Evolutionary conservation across 2,329 filamentous ascomycete species (phyloP).

Genomic region (Diaporthe sp.): DNA sequence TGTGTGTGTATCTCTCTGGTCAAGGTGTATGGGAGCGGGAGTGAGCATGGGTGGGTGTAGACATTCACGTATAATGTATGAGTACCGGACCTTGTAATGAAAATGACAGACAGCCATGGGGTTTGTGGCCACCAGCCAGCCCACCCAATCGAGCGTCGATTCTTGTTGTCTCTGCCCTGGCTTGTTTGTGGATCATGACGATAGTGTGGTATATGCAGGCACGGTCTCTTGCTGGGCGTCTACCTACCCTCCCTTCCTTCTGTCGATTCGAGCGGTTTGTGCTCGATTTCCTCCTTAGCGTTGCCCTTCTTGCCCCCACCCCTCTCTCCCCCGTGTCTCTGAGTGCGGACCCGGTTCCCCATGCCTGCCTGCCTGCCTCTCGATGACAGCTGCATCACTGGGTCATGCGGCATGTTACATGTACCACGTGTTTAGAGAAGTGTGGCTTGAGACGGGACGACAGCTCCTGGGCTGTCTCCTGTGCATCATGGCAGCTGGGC

Average conservation of each 20-base stretch:
- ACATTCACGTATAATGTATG: conserved; percentile 30
- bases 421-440: neutral
- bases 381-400: neutral
- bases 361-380: neutral
- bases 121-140: neutral
- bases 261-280: neutral
- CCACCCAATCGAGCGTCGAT: too few species aligned
- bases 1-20: neutral
- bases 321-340: neutral
- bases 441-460: neutral
- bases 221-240: neutral
- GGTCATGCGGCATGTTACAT: neutral
- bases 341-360: too few species aligned
- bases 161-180: neutral
- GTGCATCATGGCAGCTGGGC: neutral
- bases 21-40: neutral
- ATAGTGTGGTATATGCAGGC: neutral
- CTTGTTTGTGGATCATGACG: neutral
- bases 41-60: neutral
- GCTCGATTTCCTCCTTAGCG: neutral
- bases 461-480: neutral
- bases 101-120: neutral
- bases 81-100: conserved; percentile 26
- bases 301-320: neutral
- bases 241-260: neutral